phyloP scores from a whole-genome alignment of 116 monocot genomes.

The Cymodocea nodosa region DNA sequence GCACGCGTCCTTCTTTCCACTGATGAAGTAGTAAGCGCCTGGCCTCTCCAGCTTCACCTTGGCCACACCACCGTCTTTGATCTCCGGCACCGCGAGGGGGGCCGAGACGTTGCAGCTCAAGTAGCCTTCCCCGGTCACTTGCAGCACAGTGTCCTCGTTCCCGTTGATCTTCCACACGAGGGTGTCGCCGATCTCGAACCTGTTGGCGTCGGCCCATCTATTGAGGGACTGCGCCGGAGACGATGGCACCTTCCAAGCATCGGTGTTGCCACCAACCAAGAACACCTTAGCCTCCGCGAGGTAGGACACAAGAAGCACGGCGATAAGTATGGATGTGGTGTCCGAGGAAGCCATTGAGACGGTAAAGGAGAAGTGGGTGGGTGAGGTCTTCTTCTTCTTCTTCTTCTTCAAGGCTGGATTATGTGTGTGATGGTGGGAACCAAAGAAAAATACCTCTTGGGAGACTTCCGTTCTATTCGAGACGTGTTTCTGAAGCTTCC shows the following conservation, averaged over 20 bases:
- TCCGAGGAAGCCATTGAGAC: constrained; percentile 4
- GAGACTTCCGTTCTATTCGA: too few species aligned
- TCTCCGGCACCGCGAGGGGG: constrained; percentile 1
- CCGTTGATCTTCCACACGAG: constrained; percentile 63
- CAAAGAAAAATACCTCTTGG: too few species aligned
- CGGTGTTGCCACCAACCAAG: constrained; percentile 34
- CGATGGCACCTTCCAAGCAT: constrained; percentile 32
- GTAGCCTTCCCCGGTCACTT: constrained; percentile 55
- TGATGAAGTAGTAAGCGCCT: constrained; percentile 61
- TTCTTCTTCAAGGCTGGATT: too few species aligned
- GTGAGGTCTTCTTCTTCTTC: too few species aligned
- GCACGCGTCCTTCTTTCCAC: constrained; percentile 40
- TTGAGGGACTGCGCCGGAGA: constrained; percentile 32
- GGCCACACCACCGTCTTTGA: constrained; percentile 26
- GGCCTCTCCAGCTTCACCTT: constrained; percentile 26
- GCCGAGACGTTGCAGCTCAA: constrained; percentile 29
- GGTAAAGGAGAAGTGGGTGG: not conserved
- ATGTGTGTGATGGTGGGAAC: too few species aligned
- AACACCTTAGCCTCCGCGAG: constrained; percentile 25
- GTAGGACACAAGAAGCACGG: constrained; percentile 10
- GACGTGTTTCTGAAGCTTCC: too few species aligned
- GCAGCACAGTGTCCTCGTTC: constrained; percentile 50
- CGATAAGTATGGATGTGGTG: not conserved
- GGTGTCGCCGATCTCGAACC: constrained; percentile 60
- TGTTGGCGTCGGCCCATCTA: constrained; percentile 40